Evolutionary conservation across 495 filamentous ascomycete genomes (phyloP), one percentile per base, ranked within the genome.

Genomic region (Aspergillus wentii): DNA sequence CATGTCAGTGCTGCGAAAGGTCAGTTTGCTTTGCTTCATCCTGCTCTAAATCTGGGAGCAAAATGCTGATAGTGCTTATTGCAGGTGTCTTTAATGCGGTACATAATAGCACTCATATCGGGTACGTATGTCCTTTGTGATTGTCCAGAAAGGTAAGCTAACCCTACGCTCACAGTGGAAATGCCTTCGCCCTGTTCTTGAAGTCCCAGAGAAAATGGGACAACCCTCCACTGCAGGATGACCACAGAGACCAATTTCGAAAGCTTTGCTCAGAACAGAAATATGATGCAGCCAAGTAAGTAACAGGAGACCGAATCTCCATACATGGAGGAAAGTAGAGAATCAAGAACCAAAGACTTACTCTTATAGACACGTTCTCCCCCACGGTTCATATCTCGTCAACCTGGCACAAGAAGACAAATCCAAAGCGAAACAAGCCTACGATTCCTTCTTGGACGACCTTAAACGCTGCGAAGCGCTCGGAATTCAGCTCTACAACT

Each of bases 161-260:
- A 55, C 19, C 27, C 36, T 36, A 30, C 23, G 13, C 17, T 6
- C 16, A 19, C 29, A 80, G 90, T 38, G 88, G 82, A 16, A 98
- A 98, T 53, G 78, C 89, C 15, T 92, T 96, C 45, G 92, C 92
- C 10, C 63, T 97, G 15, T 98, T 98, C 62, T 74, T 97, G 39
- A 97, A 97, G 56, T 92, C 85, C 1, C 94, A 97, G 56, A 79
- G 87, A 27, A 96, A 94, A 66, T 98, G 92, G 92, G 67, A 72
- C n/a, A 90, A 83, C 48, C 89, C 91, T 1, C 75, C 83, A 8
- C 66, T 97, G 2, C 70, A 81, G 20, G 61, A 78, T 38, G 80
- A 87, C 13, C 74, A 82, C 23, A 59, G 68, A 32, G 71, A 80
- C 21, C 68, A 77, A 13, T 98, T 95, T 66, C 70, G 66, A 38